Conservation (phyloP, 257 asterid genomes). For the Mitragyna speciosa region DNA sequence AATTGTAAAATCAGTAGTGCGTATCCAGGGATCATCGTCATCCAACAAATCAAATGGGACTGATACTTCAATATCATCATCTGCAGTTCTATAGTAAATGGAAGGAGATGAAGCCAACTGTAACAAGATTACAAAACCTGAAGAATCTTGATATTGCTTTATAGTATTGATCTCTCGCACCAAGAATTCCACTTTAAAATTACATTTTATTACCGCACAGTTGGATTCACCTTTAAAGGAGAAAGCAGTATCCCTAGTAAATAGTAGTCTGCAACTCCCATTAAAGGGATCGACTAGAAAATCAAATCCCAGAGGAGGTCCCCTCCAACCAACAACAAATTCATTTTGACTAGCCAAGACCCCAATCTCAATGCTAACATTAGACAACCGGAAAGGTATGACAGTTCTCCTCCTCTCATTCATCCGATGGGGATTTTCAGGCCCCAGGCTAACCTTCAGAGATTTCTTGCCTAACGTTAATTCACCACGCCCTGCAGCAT, state of each 20-base stretch:
- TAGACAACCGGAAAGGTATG: constrained; percentile 50
- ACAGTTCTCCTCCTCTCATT: constrained; percentile 68
- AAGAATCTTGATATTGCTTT: constrained; percentile 31
- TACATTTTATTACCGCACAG: constrained; percentile 55
- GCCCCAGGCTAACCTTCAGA: constrained; percentile 74
- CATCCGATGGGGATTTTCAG: constrained; percentile 59
- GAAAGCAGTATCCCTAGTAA: constrained; percentile 70
- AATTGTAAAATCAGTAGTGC: constrained; percentile 74
- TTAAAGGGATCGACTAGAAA: constrained; percentile 79
- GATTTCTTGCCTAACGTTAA: constrained; percentile 41
- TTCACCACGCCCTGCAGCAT: constrained; percentile 55
- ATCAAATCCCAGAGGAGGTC: constrained; percentile 53
- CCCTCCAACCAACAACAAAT: constrained; percentile 77
- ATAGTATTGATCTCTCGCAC: constrained; percentile 67
- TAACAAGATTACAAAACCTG: constrained; percentile 45
- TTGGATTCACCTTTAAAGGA: constrained; percentile 39
- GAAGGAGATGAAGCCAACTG: constrained; percentile 77
- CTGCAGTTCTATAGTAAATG: constrained; percentile 77
- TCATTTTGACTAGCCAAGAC: constrained; percentile 52
- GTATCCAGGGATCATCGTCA: constrained; percentile 97
- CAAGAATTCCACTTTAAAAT: constrained; percentile 67
- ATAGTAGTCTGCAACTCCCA: constrained; percentile 63
- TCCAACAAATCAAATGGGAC: constrained; percentile 78
- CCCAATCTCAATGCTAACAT: constrained; percentile 62
- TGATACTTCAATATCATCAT: constrained; percentile 72